These are phyloP conservation scores for Phaseolus coccineus DNA, from an alignment of 331 rosid genomes.

Conservation along the genomic window DNA sequence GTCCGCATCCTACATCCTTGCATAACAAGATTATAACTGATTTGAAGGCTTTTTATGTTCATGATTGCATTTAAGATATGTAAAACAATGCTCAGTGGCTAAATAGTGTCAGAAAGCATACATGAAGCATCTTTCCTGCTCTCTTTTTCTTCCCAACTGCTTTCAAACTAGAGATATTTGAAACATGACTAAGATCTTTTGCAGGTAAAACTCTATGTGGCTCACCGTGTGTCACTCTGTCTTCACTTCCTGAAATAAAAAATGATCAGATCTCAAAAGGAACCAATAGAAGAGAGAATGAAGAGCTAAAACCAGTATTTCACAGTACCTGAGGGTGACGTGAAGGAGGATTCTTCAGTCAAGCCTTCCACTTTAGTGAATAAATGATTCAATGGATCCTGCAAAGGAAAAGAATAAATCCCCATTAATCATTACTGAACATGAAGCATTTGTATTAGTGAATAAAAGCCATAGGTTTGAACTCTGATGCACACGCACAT, in stretches of 20 bases:
- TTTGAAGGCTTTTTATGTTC: conserved; percentile 22
- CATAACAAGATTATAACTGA: conserved; percentile 14
- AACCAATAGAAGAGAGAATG: conserved; percentile 25
- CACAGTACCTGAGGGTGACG: conserved; percentile 55
- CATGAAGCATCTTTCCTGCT: conserved; percentile 60
- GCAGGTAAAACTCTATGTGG: conserved; percentile 27
- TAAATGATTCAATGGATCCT: conserved; percentile 55
- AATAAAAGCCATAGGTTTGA: conserved; percentile 27
- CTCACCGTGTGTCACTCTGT: conserved; percentile 36
- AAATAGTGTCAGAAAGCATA: conserved; percentile 31
- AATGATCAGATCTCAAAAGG: conserved; percentile 35
- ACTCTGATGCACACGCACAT: neutral
- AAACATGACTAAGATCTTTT: conserved; percentile 45
- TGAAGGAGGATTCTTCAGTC: conserved; percentile 48
- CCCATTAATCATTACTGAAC: neutral
- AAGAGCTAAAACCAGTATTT: conserved; percentile 14
- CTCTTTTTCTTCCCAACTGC: conserved; percentile 58
- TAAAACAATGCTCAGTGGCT: neutral
- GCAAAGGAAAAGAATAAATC: conserved; percentile 40
- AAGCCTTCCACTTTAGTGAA: conserved; percentile 47
- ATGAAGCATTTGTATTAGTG: conserved; percentile 19
- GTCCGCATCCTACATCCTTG: conserved; percentile 23
- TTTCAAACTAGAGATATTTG: conserved; percentile 45
- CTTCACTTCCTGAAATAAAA: conserved; percentile 54
- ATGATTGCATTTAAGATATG: conserved; percentile 12